A percentile compares a stretch with the other conserved stretches of the same genome.
Conservation (phyloP, 345 rosid genomes). For the Cardamine resedifolia region DNA sequence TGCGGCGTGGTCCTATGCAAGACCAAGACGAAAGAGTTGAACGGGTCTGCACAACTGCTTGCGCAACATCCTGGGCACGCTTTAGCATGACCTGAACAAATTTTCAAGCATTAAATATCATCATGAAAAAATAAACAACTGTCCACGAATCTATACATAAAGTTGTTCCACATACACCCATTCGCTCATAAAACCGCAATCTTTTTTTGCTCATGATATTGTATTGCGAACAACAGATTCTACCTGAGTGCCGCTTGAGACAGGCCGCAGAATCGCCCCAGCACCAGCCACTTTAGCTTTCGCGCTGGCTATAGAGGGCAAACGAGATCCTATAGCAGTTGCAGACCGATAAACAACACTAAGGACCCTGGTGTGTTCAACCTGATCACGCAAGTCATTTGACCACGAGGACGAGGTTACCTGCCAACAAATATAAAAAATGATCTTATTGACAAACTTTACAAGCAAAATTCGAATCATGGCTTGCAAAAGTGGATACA, state of each 20-base stretch:
- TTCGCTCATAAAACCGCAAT: slow-evolving; percentile 1
- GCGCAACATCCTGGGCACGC: slow-evolving; percentile 86
- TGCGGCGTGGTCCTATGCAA: slow-evolving; percentile 89
- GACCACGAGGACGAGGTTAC: slow-evolving; percentile 97
- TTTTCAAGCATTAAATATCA: not conserved
- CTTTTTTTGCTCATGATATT: not conserved
- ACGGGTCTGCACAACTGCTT: slow-evolving; percentile 84
- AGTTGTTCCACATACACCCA: slow-evolving; percentile 1
- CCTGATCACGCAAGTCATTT: slow-evolving; percentile 92
- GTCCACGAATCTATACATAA: not conserved
- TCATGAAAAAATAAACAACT: not conserved
- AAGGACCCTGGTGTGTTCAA: slow-evolving; percentile 79
- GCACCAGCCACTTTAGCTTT: slow-evolving; percentile 97
- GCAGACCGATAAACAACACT: slow-evolving; percentile 93
- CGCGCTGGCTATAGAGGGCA: slow-evolving; percentile 92
- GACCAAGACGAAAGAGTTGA: slow-evolving; percentile 83
- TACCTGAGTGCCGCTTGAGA: slow-evolving; percentile 91
- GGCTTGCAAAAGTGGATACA: slow-evolving; percentile 10
- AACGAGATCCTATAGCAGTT: slow-evolving; percentile 86
- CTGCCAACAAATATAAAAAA: slow-evolving; percentile 39
- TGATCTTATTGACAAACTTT: not conserved
- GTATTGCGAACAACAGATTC: not conserved
- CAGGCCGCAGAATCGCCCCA: slow-evolving; percentile 86
- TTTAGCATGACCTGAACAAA: slow-evolving; percentile 73
- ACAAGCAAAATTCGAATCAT: not conserved